Conservation (phyloP, 768 basidiomycete genomes). For the Fibroporia radiculosa region DNA sequence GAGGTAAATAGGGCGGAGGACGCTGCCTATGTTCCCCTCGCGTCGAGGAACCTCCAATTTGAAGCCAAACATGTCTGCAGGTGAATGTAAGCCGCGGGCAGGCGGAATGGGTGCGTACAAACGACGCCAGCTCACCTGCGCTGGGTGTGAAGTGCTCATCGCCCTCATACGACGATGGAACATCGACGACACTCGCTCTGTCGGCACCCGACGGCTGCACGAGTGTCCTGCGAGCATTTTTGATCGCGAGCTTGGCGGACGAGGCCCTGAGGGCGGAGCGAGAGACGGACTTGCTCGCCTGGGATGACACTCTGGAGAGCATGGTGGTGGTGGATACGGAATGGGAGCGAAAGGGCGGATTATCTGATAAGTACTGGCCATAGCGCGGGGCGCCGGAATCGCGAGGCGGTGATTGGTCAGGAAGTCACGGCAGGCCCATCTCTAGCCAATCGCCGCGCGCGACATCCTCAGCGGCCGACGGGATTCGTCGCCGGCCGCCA, state of each 20-base stretch:
- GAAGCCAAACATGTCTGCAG: slow-evolving; percentile 81
- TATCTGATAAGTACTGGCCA: slow-evolving; percentile 19
- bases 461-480: not conserved
- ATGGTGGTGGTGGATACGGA: slow-evolving; percentile 15
- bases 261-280: slow-evolving; percentile 16
- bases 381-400: not conserved
- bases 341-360: slow-evolving; percentile 8
- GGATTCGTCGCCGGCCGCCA: slow-evolving; percentile 1
- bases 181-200: slow-evolving; percentile 74
- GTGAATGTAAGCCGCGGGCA: not conserved
- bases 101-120: not conserved
- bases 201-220: slow-evolving; percentile 81
- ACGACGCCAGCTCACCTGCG: slow-evolving; percentile 38
- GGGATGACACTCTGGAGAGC: slow-evolving; percentile 22
- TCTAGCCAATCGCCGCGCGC: not conserved
- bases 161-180: slow-evolving; percentile 67
- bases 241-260: slow-evolving; percentile 4
- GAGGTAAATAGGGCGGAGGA: slow-evolving; percentile 87
- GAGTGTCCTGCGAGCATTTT: slow-evolving; percentile 42
- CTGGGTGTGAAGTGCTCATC: slow-evolving; percentile 58
- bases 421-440: too few relatives aligned
- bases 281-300: slow-evolving; percentile 17
- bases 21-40: slow-evolving; percentile 49
- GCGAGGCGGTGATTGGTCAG: slow-evolving; percentile 4
- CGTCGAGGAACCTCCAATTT: slow-evolving; percentile 61